Percentiles rank a stretch among this genome's conserved stretches.
Conservation (phyloP, 257 asterid genomes). For the Solanum sejunctum region DNA sequence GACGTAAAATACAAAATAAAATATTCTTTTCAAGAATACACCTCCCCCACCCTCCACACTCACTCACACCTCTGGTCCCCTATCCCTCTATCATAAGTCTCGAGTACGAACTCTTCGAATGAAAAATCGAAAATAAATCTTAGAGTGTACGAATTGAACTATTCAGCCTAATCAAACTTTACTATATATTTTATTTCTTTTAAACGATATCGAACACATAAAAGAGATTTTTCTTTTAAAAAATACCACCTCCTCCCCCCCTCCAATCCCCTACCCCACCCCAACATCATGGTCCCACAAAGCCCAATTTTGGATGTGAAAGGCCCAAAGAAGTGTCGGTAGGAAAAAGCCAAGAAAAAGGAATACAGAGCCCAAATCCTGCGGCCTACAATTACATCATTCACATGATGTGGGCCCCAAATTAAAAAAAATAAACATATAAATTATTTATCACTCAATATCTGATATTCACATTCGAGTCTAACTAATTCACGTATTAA, state of each 20-base stretch:
- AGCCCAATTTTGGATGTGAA: slow-evolving; percentile 14
- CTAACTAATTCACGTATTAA: background rate
- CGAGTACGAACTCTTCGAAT: rapidly evolving
- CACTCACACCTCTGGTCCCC: background rate
- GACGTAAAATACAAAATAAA: too few species aligned
- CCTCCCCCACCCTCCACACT: too few species aligned
- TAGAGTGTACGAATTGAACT: background rate
- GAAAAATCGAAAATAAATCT: background rate
- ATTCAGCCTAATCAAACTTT: too few species aligned
- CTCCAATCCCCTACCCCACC: background rate
- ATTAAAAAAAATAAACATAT: background rate
- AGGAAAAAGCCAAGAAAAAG: slow-evolving; percentile 11
- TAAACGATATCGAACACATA: rapidly evolving
- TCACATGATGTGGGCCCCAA: slow-evolving; percentile 23
- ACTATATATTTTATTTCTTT: too few species aligned
- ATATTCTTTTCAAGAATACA: too few species aligned
- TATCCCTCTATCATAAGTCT: background rate
- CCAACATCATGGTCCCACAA: background rate
- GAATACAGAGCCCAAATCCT: slow-evolving; percentile 11
- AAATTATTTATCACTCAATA: too few species aligned
- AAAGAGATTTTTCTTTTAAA: background rate
- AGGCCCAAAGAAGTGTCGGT: slow-evolving; percentile 34
- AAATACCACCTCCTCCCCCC: background rate
- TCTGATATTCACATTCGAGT: background rate
- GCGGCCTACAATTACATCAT: slow-evolving; percentile 6